These are phyloP conservation scores for Yamadazyma songkhlaensis DNA, from an alignment of 1,139 yeast genomes.

Conservation along the genomic window DNA sequence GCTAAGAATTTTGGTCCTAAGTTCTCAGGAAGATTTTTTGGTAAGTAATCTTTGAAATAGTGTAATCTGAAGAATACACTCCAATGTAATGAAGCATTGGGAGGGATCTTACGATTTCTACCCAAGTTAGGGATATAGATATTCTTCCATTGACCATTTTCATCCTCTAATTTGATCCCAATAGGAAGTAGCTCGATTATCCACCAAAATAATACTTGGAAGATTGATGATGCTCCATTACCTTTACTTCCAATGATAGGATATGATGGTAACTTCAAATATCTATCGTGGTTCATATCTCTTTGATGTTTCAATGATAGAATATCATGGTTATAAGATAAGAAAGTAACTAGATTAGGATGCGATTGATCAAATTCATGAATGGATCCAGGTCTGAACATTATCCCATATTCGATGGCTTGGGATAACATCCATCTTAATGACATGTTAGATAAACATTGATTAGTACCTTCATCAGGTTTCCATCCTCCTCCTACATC, in stretches of 20 bases:
- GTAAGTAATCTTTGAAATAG: constrained; percentile 41
- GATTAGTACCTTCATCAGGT: constrained; percentile 33
- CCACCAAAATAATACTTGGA: constrained; percentile 51
- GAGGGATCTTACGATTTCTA: constrained; percentile 45
- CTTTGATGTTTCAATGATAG: constrained; percentile 15
- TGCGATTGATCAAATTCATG: constrained; percentile 35
- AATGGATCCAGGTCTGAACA: constrained; percentile 38
- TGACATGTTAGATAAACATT: constrained; percentile 36
- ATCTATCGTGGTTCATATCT: neutral
- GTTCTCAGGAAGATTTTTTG: constrained; percentile 40
- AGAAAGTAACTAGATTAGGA: constrained; percentile 35
- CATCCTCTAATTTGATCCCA: constrained; percentile 46
- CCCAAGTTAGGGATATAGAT: constrained; percentile 55
- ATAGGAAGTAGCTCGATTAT: constrained; percentile 55
- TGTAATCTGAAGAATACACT: constrained; percentile 56
- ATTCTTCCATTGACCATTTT: constrained; percentile 44
- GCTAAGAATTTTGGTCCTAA: constrained; percentile 20
- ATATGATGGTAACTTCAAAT: constrained; percentile 6
- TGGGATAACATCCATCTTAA: constrained; percentile 59
- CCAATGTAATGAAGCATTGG: constrained; percentile 54
- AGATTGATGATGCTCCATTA: constrained; percentile 15
- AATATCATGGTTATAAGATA: constrained; percentile 49
- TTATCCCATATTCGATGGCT: constrained; percentile 48
- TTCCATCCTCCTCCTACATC: constrained; percentile 72
- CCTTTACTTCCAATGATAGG: constrained; percentile 27